A percentile compares a stretch with the other conserved stretches of the same genome.
Conservation (phyloP, 768 basidiomycete species). For the Naganishia friedmannii region DNA sequence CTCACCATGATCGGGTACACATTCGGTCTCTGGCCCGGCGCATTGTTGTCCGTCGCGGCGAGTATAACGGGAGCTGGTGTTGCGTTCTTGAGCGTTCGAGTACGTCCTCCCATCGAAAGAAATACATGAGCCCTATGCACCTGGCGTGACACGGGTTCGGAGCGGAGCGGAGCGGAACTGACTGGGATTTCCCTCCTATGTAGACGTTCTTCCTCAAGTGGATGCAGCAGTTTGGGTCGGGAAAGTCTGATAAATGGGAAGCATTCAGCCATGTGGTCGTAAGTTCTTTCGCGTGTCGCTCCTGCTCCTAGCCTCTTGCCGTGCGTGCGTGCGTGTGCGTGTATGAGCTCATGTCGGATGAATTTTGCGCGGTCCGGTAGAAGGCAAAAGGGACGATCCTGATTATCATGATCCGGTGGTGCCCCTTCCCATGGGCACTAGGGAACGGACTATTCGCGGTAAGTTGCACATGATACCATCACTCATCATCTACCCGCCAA, state of each 20-base stretch:
- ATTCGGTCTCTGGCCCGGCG: slow-evolving; percentile 49
- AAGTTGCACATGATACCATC: slow-evolving; percentile 34
- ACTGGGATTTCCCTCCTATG: neutral
- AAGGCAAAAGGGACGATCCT: slow-evolving; percentile 47
- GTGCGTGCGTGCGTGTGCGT: too few species aligned
- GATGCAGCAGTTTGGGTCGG: slow-evolving; percentile 37
- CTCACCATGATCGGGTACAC: slow-evolving; percentile 51
- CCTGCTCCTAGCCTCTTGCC: neutral
- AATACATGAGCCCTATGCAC: too few species aligned
- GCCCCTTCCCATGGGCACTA: slow-evolving; percentile 50
- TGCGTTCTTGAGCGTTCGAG: slow-evolving; percentile 47
- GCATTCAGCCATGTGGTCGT: slow-evolving; percentile 50
- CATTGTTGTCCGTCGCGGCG: slow-evolving; percentile 38
- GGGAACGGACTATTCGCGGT: slow-evolving; percentile 51
- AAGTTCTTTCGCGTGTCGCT: neutral
- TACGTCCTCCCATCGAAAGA: too few species aligned
- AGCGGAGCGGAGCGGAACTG: neutral
- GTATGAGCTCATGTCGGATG: neutral
- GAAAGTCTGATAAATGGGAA: slow-evolving; percentile 46
- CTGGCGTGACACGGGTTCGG: too few species aligned
- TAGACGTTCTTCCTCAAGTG: slow-evolving; percentile 48
- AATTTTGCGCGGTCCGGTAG: neutral
- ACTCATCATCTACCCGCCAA: neutral
- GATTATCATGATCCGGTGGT: slow-evolving; percentile 51
- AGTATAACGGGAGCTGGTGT: slow-evolving; percentile 43